Conservation (phyloP, 176 grass and related monocot genomes). For the Alopecurus myosuroides region DNA sequence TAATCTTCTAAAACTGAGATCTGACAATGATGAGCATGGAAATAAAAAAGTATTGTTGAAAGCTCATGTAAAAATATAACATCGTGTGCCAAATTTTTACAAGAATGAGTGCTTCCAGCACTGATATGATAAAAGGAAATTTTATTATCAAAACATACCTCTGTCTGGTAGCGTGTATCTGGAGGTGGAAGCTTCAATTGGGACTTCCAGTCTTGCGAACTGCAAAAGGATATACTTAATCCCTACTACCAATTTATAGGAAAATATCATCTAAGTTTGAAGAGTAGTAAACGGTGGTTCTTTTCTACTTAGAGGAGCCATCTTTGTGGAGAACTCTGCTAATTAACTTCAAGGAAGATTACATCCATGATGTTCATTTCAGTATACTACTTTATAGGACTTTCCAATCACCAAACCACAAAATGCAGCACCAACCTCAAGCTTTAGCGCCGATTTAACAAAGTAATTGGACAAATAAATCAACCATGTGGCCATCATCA, state of each 20-base stretch:
- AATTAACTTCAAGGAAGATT: background rate
- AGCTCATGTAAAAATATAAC: background rate
- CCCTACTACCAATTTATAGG: background rate
- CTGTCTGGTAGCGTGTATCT: constrained; percentile 80
- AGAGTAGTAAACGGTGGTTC: background rate
- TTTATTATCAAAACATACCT: constrained; percentile 41
- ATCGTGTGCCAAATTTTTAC: background rate
- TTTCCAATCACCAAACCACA: background rate
- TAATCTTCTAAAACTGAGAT: background rate
- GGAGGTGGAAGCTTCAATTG: constrained; percentile 70
- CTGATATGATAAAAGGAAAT: background rate
- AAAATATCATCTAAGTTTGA: background rate
- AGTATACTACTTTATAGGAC: background rate
- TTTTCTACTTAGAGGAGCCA: background rate
- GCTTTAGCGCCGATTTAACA: background rate
- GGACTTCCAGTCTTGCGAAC: constrained; percentile 82
- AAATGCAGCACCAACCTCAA: background rate
- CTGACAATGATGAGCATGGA: background rate
- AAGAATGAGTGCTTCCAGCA: background rate
- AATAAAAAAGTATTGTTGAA: background rate
- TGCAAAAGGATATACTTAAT: constrained; percentile 31
- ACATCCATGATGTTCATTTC: background rate
- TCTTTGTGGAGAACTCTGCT: background rate
- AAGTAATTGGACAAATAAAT: background rate
- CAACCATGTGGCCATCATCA: background rate